Evolutionary conservation across 495 filamentous ascomycete genomes (phyloP).

Genomic region (Saxispiralis lemnorum): DNA sequence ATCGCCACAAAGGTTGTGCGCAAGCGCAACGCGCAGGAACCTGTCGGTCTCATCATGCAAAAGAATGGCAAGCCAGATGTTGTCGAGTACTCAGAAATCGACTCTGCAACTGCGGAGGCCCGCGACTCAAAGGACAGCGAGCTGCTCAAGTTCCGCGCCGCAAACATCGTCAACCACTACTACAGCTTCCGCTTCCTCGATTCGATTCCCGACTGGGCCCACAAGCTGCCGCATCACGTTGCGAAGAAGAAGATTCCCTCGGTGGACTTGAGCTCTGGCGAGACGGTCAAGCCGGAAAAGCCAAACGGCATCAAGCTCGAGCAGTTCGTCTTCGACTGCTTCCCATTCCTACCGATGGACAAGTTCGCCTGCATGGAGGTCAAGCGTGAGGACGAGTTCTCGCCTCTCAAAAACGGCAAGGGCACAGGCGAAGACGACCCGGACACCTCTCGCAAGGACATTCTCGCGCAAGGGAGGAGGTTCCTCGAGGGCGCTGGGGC

Average conservation of each 20-base stretch:
- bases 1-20: conserved; percentile 97
- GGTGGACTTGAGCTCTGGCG: conserved; percentile 51
- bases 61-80: conserved; percentile 96
- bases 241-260: conserved; percentile 96
- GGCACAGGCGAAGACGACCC: conserved; percentile 87
- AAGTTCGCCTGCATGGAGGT: conserved; percentile 95
- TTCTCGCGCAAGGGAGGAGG: conserved; percentile 69
- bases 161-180: conserved; percentile 99
- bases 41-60: conserved; percentile 80
- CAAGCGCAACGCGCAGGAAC: conserved; percentile 92
- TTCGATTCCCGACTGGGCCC: conserved; percentile 67
- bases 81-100: conserved; percentile 97
- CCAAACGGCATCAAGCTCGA: conserved; percentile 98
- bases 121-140: conserved; percentile 66
- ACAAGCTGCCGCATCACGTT: conserved; percentile 83
- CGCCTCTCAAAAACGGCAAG: conserved; percentile 86
- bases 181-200: conserved; percentile 91
- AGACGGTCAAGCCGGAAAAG: conserved; percentile 70
- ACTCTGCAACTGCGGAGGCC: conserved; percentile 68
- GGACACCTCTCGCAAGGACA: conserved; percentile 76
- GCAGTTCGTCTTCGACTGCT: conserved; percentile 98
- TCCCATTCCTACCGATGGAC: conserved; percentile 68
- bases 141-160: conserved; percentile 85
- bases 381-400: conserved; percentile 93
- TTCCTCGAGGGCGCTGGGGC: conserved; percentile 71